Conservation (phyloP, 1,284 basidiomycete genomes). For the Takashimella tepidaria region DNA sequence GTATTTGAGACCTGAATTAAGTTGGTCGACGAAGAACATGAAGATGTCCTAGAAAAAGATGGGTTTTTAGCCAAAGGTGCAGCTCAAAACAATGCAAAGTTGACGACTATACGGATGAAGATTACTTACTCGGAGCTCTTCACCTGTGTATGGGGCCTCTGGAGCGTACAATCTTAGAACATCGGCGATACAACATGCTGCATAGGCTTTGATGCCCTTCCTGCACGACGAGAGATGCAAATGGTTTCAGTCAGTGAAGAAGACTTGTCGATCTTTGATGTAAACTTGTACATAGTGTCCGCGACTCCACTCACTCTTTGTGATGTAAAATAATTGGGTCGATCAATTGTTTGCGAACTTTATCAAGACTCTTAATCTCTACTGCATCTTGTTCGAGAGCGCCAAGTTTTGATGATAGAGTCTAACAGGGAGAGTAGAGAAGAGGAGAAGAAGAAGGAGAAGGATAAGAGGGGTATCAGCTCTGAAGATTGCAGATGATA, state of each 20-base stretch:
- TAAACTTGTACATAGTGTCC: not conserved
- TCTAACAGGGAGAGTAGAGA: slow-evolving; percentile 27
- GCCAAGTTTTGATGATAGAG: slow-evolving; percentile 73
- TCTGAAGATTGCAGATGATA: not conserved
- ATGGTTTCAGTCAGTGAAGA: too few species aligned
- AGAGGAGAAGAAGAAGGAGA: not conserved
- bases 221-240: too few species aligned
- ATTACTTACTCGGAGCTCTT: slow-evolving; percentile 60
- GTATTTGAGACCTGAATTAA: slow-evolving; percentile 66
- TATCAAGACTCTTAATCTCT: slow-evolving; percentile 65
- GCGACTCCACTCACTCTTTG: slow-evolving; percentile 62
- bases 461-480: too few species aligned
- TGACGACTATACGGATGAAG: too few species aligned
- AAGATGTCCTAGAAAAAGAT: slow-evolving; percentile 80
- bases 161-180: slow-evolving; percentile 90
- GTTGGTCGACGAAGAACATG: slow-evolving; percentile 85
- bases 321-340: slow-evolving; percentile 76
- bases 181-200: slow-evolving; percentile 92
- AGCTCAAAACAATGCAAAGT: too few species aligned
- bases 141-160: slow-evolving; percentile 87
- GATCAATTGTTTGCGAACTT: slow-evolving; percentile 73
- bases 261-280: too few species aligned
- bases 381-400: slow-evolving; percentile 82
- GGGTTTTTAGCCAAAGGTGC: too few species aligned
- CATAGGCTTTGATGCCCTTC: slow-evolving; percentile 80